Base-by-base conservation (phyloP, 2,329 filamentous ascomycete species). In the Aspergillus piperis region DNA sequence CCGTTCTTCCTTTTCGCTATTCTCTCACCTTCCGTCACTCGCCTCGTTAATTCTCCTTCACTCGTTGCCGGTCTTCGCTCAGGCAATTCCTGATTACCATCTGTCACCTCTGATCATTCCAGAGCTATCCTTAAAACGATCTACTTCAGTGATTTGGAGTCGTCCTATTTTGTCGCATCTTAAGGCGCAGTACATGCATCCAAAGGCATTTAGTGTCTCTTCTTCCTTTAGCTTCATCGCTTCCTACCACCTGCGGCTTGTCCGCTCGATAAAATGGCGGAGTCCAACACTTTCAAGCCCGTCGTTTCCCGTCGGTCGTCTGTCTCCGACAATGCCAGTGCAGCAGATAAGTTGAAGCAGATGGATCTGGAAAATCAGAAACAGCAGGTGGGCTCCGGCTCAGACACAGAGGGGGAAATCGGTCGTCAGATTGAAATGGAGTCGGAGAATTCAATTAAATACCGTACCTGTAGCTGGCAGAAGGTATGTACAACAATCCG, bases 381-480 rank as follows among this genome's bases (percentile, higher is more conserved):
- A 25, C 66, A 66, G 50, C 62, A 39, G 11, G 60, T 32, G 38
- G 59, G 64, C 8, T 53, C 68, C 10, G 64, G 77, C 48, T 74
- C 75, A 25, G 77, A 76, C 32, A 72, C 68, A 3, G 78, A 78
- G 5, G 75, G 83, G 48, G 80, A 78, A 38, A 76, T 87, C 47
- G 83, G 82, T 52, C 84, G 85, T 77, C 92, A 96, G 78, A 85
- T 94, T 64, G 90, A 88, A 56, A 73, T 90, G 63, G 93, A 96
- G 75, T 84, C 87, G 27, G 88, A 86, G 54, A 88, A 90, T 75
- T 86, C 88, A 10, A 96, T 97, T 76, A 88, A 96, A 78, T 97
- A 97, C 75, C 85, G 93, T 62, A 96, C 92, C 41, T 97, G 93
- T 79, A 93, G 89, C 67, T 97, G 93, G 93, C 89, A 91, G 72